A percentile compares a stretch with the other conserved stretches of the same genome.
Conservation (phyloP, 306 rosid species). For the Senna tora region DNA sequence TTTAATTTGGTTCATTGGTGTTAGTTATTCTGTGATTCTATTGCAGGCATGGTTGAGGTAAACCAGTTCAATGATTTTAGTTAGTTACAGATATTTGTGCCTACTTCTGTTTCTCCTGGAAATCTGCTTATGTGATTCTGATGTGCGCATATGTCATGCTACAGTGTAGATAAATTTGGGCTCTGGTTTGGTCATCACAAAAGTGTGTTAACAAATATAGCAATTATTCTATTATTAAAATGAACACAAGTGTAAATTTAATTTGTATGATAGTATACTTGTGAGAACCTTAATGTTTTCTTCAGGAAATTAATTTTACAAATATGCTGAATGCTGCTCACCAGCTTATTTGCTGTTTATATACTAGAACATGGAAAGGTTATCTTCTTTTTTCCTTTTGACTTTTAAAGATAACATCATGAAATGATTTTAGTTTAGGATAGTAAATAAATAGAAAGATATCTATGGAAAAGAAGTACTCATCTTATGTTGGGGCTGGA, state of each 20-base stretch:
- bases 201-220: not conserved
- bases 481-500: not conserved
- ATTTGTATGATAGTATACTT: not conserved
- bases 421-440: not conserved
- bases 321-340: not conserved
- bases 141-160: not conserved
- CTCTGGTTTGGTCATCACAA: not conserved
- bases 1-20: conserved; percentile 2
- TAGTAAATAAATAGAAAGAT: not conserved
- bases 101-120: not conserved
- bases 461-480: not conserved
- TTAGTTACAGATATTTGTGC: not conserved
- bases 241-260: not conserved
- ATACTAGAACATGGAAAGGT: not conserved
- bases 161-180: not conserved
- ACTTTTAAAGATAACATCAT: not conserved
- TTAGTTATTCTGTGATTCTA: conserved; percentile 12
- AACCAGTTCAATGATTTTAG: conserved; percentile 8
- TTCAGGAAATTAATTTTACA: not conserved
- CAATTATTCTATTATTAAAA: not conserved
- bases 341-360: not conserved
- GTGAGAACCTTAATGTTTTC: not conserved
- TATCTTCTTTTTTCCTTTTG: not conserved
- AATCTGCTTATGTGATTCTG: not conserved
- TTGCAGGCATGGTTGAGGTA: conserved; percentile 9